A percentile compares a stretch with the other conserved stretches of the same genome.
These are phyloP conservation scores for Stylonectria norvegica DNA, from an alignment of 2,329 filamentous ascomycete species.

Conservation along the genomic window DNA sequence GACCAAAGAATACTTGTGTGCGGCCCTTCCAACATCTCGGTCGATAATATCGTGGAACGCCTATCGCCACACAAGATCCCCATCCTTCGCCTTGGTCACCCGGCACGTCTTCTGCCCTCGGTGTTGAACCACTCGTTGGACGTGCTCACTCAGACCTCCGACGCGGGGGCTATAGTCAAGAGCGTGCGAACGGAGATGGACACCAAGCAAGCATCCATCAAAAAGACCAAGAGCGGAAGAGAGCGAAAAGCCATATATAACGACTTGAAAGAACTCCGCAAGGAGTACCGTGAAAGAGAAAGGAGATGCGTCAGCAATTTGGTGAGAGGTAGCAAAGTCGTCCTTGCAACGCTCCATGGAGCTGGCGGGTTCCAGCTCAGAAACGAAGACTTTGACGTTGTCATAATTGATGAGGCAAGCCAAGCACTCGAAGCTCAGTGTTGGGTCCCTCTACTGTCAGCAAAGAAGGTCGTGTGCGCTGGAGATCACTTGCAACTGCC, in stretches of 20 bases:
- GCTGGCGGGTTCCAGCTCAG: conserved; percentile 81
- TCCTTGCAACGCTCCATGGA: conserved; percentile 88
- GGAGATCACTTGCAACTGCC: conserved; percentile 93
- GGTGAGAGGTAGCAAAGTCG: conserved; percentile 75
- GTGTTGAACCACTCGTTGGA: conserved; percentile 89
- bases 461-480: conserved; percentile 82
- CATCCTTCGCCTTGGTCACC: conserved; percentile 87
- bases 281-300: conserved; percentile 85
- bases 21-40: conserved; percentile 92
- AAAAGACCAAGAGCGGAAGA: conserved; percentile 76
- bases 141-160: conserved; percentile 83
- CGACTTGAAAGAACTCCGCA: conserved; percentile 79
- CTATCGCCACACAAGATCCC: conserved; percentile 80
- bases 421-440: conserved; percentile 95
- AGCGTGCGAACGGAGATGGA: conserved; percentile 94
- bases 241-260: conserved; percentile 79
- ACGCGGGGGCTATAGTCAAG: conserved; percentile 82
- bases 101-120: conserved; percentile 81
- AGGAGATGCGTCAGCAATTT: conserved; percentile 74
- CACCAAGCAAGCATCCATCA: conserved; percentile 79
- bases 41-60: conserved; percentile 96
- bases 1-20: conserved; percentile 82
- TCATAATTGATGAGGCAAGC: conserved; percentile 93
- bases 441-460: conserved; percentile 84
- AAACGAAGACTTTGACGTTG: conserved; percentile 81